Evolutionary conservation across 371 early-diverging fungal species (phyloP).

Genomic region (Rhizomucor pusillus): DNA sequence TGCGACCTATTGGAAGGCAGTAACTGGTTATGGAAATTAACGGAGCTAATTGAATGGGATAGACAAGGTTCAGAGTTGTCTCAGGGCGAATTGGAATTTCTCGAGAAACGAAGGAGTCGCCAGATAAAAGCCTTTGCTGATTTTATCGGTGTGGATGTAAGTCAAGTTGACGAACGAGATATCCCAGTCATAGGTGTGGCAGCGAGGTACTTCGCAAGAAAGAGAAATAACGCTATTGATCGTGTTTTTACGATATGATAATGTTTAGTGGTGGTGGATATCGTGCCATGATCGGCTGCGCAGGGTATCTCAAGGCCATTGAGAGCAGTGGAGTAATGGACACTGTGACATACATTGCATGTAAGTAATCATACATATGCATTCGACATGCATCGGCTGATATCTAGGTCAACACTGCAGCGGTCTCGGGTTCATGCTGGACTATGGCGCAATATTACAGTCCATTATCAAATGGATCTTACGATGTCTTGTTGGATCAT

Average conservation of each 20-base stretch:
- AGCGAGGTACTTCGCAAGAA: slow-evolving; percentile 42
- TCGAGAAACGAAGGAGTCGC: slow-evolving; percentile 37
- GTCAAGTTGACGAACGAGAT: slow-evolving; percentile 56
- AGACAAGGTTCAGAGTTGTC: slow-evolving; percentile 35
- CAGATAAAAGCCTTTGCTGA: slow-evolving; percentile 61
- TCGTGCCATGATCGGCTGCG: slow-evolving; percentile 64
- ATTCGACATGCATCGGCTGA: not conserved
- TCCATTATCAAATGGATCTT: slow-evolving; percentile 17
- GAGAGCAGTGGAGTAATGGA: slow-evolving; percentile 54
- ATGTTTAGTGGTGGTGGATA: slow-evolving; percentile 63
- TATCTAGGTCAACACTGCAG: slow-evolving; percentile 3
- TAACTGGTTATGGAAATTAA: not conserved
- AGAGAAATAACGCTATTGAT: not conserved
- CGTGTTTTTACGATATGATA: not conserved
- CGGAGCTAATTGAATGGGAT: not conserved
- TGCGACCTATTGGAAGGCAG: no score
- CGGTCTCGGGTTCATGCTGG: slow-evolving; percentile 61
- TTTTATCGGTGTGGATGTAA: slow-evolving; percentile 62
- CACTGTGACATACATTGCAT: slow-evolving; percentile 58
- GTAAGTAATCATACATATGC: slow-evolving; percentile 13
- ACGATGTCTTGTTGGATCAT: slow-evolving; percentile 14
- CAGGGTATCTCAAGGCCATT: slow-evolving; percentile 59
- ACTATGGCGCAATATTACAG: slow-evolving; percentile 36
- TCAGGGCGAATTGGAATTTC: slow-evolving; percentile 49
- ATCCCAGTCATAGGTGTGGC: slow-evolving; percentile 68